phyloP scores from a whole-genome alignment of 148 eudicot genomes.

The Salicornia ramosissima region DNA sequence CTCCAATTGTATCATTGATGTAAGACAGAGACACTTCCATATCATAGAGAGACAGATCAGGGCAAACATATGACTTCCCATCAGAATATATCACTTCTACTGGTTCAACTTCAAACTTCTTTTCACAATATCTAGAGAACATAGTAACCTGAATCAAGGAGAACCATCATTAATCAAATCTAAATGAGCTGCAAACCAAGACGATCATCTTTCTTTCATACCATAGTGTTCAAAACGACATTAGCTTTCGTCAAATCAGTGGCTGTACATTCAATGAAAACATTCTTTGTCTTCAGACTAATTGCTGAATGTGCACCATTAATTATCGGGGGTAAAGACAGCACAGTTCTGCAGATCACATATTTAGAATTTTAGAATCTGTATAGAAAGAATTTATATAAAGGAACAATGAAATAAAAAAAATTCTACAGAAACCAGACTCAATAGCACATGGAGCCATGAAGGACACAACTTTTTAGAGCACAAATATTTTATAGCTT shows the following conservation, averaged over 20 bases:
- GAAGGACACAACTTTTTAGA: constrained; percentile 1
- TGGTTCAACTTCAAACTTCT: constrained; percentile 85
- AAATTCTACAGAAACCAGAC: background rate
- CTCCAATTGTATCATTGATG: constrained; percentile 64
- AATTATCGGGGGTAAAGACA: constrained; percentile 93
- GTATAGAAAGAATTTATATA: background rate
- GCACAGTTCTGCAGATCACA: constrained; percentile 66
- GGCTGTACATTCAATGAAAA: constrained; percentile 96
- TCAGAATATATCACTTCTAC: constrained; percentile 74
- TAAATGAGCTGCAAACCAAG: constrained; percentile 8
- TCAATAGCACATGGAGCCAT: background rate
- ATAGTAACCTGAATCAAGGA: constrained; percentile 64
- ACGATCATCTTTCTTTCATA: constrained; percentile 16
- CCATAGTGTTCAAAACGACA: constrained; percentile 91
- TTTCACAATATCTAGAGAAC: constrained; percentile 79
- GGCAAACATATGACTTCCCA: constrained; percentile 62
- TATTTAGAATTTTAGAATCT: constrained; percentile 9
- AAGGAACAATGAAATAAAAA: background rate
- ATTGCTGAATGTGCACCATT: constrained; percentile 97
- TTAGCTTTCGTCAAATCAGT: constrained; percentile 94
- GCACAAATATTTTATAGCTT: background rate
- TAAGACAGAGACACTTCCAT: constrained; percentile 80
- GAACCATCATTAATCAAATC: constrained; percentile 17
- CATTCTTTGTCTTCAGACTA: constrained; percentile 75
- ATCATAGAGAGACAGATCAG: constrained; percentile 66